These are phyloP conservation scores for Mariannaea elegans DNA, from an alignment of 2,329 filamentous ascomycete species.

Conservation along the genomic window DNA sequence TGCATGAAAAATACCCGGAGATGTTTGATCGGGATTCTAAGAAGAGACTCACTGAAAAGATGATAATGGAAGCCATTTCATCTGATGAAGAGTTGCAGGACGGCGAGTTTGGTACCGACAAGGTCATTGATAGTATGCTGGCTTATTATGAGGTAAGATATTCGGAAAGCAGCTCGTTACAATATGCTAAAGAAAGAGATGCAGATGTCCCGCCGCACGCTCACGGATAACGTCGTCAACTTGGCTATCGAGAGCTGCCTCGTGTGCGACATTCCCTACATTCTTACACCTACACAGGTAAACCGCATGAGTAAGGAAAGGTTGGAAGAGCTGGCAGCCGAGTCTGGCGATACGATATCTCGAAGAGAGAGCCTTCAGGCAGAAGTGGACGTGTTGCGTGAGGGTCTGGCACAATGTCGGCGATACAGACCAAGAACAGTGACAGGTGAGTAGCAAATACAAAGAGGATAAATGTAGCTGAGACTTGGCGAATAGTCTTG, in stretches of 20 bases:
- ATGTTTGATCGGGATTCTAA: constrained; percentile 25
- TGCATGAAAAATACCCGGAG: constrained; percentile 28
- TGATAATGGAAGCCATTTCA: constrained; percentile 18
- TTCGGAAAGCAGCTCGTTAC: not conserved
- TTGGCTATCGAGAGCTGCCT: constrained; percentile 60
- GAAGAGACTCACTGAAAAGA: not conserved
- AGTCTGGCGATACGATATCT: constrained; percentile 7
- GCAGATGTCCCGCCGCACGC: constrained; percentile 53
- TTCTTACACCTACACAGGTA: constrained; percentile 52
- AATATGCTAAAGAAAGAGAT: not conserved
- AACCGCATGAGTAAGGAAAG: constrained; percentile 21
- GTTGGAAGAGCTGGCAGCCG: constrained; percentile 22
- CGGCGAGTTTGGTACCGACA: constrained; percentile 47
- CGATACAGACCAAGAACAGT: constrained; percentile 18
- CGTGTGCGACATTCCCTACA: constrained; percentile 49
- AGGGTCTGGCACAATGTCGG: constrained; percentile 19
- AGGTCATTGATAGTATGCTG: constrained; percentile 55
- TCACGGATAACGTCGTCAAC: constrained; percentile 59
- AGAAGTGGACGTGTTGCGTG: constrained; percentile 21
- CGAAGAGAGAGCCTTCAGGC: constrained; percentile 18
- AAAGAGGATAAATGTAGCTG: too few species aligned
- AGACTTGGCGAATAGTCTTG: too few species aligned
- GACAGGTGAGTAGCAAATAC: constrained; percentile 17
- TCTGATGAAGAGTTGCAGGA: constrained; percentile 20
- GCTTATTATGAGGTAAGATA: constrained; percentile 53